phyloP scores from a whole-genome alignment of 768 basidiomycete species.

The Mycena floridula region DNA sequence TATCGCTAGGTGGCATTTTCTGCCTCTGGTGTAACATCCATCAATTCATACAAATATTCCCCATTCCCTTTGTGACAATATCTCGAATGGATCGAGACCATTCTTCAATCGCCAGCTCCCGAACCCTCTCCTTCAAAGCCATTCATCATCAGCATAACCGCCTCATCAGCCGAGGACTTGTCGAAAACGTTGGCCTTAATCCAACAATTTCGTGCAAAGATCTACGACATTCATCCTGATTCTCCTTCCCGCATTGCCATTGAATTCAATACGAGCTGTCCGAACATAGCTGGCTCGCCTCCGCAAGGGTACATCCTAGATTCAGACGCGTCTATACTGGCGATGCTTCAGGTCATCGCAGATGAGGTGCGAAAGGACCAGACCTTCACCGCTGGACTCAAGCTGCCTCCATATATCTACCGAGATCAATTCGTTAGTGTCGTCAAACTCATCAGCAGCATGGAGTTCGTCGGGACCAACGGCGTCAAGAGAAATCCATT shows the following conservation, averaged over 20 bases:
- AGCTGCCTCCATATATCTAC: slow-evolving; percentile 72
- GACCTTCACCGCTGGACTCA: slow-evolving; percentile 64
- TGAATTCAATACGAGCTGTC: slow-evolving; percentile 83
- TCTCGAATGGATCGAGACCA: slow-evolving; percentile 57
- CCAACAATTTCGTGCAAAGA: slow-evolving; percentile 46
- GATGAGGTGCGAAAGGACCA: slow-evolving; percentile 41
- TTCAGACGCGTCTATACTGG: slow-evolving; percentile 30
- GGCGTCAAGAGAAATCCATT: slow-evolving; percentile 33
- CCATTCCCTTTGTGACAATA: slow-evolving; percentile 67
- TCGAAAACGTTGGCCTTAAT: slow-evolving; percentile 51
- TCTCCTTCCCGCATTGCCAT: slow-evolving; percentile 58
- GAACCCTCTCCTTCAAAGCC: slow-evolving; percentile 42
- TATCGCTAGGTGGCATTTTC: slow-evolving; percentile 54
- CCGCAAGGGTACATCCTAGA: slow-evolving; percentile 63
- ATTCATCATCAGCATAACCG: slow-evolving; percentile 76
- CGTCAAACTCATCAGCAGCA: slow-evolving; percentile 37
- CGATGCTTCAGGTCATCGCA: slow-evolving; percentile 51
- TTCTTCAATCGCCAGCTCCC: slow-evolving; percentile 24
- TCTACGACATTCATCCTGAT: slow-evolving; percentile 17
- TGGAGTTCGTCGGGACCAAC: slow-evolving; percentile 20
- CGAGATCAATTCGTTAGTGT: slow-evolving; percentile 54
- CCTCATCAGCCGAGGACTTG: slow-evolving; percentile 47
- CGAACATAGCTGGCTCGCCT: slow-evolving; percentile 60
- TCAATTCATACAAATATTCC: slow-evolving; percentile 88
- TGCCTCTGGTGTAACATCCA: slow-evolving; percentile 43